These are phyloP conservation scores for Xerocomus minutiporus DNA, from an alignment of 1,284 basidiomycete genomes.

Conservation along the genomic window DNA sequence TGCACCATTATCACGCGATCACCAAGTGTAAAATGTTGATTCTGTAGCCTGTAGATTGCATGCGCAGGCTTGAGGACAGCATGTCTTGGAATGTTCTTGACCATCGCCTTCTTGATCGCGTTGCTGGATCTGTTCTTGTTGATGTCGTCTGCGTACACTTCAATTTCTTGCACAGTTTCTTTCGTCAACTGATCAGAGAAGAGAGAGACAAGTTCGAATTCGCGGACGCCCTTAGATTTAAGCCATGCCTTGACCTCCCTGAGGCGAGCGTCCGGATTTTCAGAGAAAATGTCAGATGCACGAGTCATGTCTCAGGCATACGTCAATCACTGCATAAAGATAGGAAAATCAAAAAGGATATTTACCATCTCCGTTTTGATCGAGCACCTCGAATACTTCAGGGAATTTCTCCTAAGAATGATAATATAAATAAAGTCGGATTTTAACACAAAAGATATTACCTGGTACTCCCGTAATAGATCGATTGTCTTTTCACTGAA, in stretches of 20 bases:
- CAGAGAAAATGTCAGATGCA: slow-evolving; percentile 69
- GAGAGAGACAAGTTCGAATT: slow-evolving; percentile 90
- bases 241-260: slow-evolving; percentile 85
- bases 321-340: slow-evolving; percentile 8
- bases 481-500: slow-evolving; percentile 85
- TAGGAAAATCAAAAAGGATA: slow-evolving; percentile 14
- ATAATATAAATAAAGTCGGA: not conserved
- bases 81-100: slow-evolving; percentile 91
- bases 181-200: slow-evolving; percentile 90
- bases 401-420: slow-evolving; percentile 63
- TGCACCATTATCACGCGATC: slow-evolving; percentile 96
- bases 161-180: slow-evolving; percentile 78
- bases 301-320: slow-evolving; percentile 61
- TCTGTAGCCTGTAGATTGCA: slow-evolving; percentile 84
- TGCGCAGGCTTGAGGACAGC: slow-evolving; percentile 93
- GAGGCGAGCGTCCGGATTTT: slow-evolving; percentile 67
- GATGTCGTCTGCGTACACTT: slow-evolving; percentile 68
- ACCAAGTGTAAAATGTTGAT: slow-evolving; percentile 88
- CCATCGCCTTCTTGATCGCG: slow-evolving; percentile 82
- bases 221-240: slow-evolving; percentile 78
- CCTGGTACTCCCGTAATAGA: slow-evolving; percentile 82
- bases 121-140: slow-evolving; percentile 54
- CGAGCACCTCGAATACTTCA: slow-evolving; percentile 71
- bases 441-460: slow-evolving; percentile 18
- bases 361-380: slow-evolving; percentile 64